Base-by-base conservation (phyloP, 192 early-diverging fungal species). In the Coemansia sp. region DNA sequence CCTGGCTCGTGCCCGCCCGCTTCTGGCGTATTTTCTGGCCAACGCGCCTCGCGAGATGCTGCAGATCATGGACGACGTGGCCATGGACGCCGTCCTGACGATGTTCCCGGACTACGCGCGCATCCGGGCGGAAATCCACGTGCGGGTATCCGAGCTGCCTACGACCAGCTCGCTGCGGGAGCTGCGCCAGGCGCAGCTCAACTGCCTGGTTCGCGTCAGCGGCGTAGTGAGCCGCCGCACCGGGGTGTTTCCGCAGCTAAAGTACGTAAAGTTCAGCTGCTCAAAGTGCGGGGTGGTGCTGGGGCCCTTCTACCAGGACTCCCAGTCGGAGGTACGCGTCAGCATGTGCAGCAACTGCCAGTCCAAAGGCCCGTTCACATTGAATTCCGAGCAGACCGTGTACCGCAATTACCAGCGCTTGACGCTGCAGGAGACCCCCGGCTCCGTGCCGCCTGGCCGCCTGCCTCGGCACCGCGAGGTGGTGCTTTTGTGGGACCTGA, bases 361-460 rank as follows among this genome's bases (percentile, higher is more conserved):
- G 62, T 87, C 86, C 5, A 86, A 86, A n/a, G 94, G 94, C 2
- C 94, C 94, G 13, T 98, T 98, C 55, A 70, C 71, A 47, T 66
- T 97, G 52, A 95, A 98, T 63, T 83, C 86, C 12, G 94, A 97
- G 63, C 90, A 98, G 84, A 97, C 96, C 15, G 83, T 97, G 3
- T 98, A 98, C 68, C 84, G 96, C 59, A 95, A 98, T 65, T 98
- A 96, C 78, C 96, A 98, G 81, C 86, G 90, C 12, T 71, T 98
- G 63, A 96, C 96, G 0, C 70, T 98, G 42, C 96, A 98, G 66
- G 96, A 98, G 68, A 88, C 86, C 1, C 96, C 96, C 18, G 96
- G 96, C 2, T 89, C 93, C 0, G 94, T 98, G 11, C 93, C 93
- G 1, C 87, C 94, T 0, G 96, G 96, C 63, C 88, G 94, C 43